These are phyloP conservation scores for Bullera alba DNA, from an alignment of 768 basidiomycete species.

Conservation along the genomic window DNA sequence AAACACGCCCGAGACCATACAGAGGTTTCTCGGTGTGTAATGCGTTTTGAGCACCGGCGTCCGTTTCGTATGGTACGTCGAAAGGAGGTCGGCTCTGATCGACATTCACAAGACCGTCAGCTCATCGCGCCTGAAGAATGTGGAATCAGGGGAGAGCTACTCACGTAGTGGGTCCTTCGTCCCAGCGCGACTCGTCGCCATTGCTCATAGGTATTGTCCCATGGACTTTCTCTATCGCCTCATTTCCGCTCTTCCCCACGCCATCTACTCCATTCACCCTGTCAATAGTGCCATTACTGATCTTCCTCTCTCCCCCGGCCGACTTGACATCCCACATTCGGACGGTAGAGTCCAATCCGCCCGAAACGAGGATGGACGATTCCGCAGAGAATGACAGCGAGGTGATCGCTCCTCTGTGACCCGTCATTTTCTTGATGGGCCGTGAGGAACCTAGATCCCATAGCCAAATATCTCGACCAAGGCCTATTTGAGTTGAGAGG, in stretches of 20 bases:
- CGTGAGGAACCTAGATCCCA: conserved; percentile 97
- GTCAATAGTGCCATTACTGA: conserved; percentile 1
- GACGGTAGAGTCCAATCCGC: conserved; percentile 90
- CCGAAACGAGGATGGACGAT: conserved; percentile 81
- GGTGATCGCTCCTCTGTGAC: conserved; percentile 82
- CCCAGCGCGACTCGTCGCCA: conserved; percentile 6
- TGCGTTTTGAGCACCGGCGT: conserved; percentile 88
- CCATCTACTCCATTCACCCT: conserved; percentile 4
- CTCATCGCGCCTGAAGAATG: not conserved
- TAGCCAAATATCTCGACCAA: conserved; percentile 67
- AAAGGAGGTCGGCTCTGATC: conserved; percentile 68
- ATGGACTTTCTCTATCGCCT: conserved; percentile 48
- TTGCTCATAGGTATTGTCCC: conserved; percentile 18
- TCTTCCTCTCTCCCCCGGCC: conserved; percentile 54
- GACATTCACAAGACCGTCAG: conserved; percentile 1
- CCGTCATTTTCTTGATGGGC: conserved; percentile 91
- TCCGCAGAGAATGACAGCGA: conserved; percentile 88
- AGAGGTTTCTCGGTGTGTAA: conserved; percentile 90
- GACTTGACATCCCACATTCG: conserved; percentile 95
- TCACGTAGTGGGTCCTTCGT: conserved; percentile 57
- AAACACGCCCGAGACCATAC: conserved; percentile 67
- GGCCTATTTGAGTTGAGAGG: conserved; percentile 50
- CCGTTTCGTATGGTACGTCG: conserved; percentile 90
- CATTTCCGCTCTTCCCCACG: not conserved
- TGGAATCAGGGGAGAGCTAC: no score